Base-by-base conservation (phyloP, 2,329 filamentous ascomycete species). In the Zopfia rhizophila region DNA sequence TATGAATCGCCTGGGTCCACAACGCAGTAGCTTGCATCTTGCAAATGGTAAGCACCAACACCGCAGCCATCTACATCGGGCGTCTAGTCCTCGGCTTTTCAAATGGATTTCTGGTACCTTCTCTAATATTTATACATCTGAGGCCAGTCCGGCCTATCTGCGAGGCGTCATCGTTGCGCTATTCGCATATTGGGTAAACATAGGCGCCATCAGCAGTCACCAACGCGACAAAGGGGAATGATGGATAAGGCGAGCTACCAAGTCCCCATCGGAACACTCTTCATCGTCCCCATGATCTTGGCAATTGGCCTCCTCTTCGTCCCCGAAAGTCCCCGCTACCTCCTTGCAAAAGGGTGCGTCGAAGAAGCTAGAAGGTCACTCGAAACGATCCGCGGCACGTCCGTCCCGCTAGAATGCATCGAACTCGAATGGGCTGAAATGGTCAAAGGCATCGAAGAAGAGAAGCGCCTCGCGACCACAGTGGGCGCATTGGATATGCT, bases 51-150 rank as follows among this genome's bases (percentile, higher is more conserved):
- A 79, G 76, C 1, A 73, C 70, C 8, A 61, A 66, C 39, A 78
- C 82, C 24, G 77, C 73, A 10, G 77, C 71, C 1, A 72, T 83
- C 3, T 82, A 83, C 46, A 71, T 74, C 24, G 79, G 76, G 8
- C 74, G 80, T 13, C 65, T 82, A 6, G 53, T 82, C n/a, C 78
- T 81, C 37, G 80, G 80, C 5, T 48, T 82, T 14, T 76, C 78
- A 7, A 81, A 81, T 53, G 79, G 79, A 71, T 80, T 55, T 75
- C 80, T 61, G 78, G 81, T 73, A 82, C 80, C 2, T 82, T 78
- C 50, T 76, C 75, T 1, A 78, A 78, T 35, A 65, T 80, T 1
- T 79, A 77, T 56, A 71, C 78, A 7, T 75, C 75, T 12, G 80
- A 82, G 30, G 60, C 48, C 1, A 53, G 53, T 3, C 63, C 63